Conservation (phyloP, 768 basidiomycete species). For the Naematelia encephala region DNA sequence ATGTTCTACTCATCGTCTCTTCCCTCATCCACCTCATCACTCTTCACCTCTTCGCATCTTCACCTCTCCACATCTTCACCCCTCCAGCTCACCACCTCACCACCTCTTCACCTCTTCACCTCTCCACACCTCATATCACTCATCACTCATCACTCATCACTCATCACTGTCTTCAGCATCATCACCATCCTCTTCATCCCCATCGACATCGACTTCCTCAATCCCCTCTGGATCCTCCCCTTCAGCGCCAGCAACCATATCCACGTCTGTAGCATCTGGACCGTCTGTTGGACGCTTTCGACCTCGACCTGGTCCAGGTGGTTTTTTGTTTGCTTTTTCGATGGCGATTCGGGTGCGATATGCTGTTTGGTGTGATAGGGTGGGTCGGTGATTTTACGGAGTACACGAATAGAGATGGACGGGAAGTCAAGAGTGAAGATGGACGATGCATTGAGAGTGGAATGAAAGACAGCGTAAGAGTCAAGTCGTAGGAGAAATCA, state of each 20-base stretch:
- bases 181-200: slow-evolving; percentile 51
- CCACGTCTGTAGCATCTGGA: slow-evolving; percentile 33
- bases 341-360: slow-evolving; percentile 41
- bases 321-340: slow-evolving; percentile 23
- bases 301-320: slow-evolving; percentile 13
- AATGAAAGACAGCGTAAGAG: neutral
- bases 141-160: slow-evolving; percentile 5
- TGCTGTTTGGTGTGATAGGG: slow-evolving; percentile 18
- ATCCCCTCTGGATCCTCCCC: slow-evolving; percentile 43
- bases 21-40: too few species aligned
- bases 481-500: neutral
- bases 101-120: neutral
- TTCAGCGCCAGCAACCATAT: slow-evolving; percentile 21
- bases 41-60: too few species aligned
- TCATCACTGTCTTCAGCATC: slow-evolving; percentile 32
- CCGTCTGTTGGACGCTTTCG: slow-evolving; percentile 15
- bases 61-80: too few species aligned
- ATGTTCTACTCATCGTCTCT: too few species aligned
- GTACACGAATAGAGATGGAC: neutral
- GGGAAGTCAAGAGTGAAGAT: neutral
- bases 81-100: neutral
- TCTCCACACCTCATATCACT: neutral
- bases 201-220: slow-evolving; percentile 40
- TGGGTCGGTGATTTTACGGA: neutral
- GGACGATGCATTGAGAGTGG: neutral